phyloP scores from a whole-genome alignment of 208 protist species.

The Acanthamoeba quina region DNA sequence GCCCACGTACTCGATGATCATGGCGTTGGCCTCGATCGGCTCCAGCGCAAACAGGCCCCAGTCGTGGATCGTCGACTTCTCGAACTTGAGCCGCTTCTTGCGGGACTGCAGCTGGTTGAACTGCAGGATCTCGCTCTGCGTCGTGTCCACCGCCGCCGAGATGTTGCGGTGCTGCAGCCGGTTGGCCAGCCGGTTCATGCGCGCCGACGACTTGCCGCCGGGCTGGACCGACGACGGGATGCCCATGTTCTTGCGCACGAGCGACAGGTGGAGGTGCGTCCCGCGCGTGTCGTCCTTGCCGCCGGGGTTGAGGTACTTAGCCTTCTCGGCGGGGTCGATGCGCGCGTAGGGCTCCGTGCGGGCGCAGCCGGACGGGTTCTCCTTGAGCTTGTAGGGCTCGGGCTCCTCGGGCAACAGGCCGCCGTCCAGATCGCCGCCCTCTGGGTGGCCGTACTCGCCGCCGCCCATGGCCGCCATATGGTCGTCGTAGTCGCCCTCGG shows the following conservation, averaged over 20 bases:
- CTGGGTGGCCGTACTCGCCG: background rate
- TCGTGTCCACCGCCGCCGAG: constrained; percentile 8
- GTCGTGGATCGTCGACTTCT: constrained; percentile 88
- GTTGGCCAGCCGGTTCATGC: constrained; percentile 46
- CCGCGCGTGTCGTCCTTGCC: constrained; percentile 31
- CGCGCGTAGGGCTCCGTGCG: constrained; percentile 29
- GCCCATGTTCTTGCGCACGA: constrained; percentile 16
- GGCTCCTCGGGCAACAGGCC: background rate
- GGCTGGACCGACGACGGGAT: constrained; percentile 17
- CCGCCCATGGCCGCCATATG: background rate
- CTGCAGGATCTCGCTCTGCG: constrained; percentile 74
- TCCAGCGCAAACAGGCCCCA: constrained; percentile 90
- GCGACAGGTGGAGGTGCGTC: constrained; percentile 18
- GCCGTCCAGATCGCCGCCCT: no score
- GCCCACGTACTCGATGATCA: constrained; percentile 91
- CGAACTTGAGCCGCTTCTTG: constrained; percentile 88
- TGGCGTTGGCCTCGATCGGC: constrained; percentile 85
- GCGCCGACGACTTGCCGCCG: constrained; percentile 23
- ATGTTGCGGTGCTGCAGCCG: constrained; percentile 32
- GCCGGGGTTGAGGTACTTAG: constrained; percentile 21
- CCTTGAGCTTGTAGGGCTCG: constrained; percentile 15
- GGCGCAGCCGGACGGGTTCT: constrained; percentile 55
- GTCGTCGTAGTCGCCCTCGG: constrained; percentile 2
- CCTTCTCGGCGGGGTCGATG: constrained; percentile 62
- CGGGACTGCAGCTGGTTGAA: constrained; percentile 77